A percentile compares a stretch with the other conserved stretches of the same genome.
phyloP scores from a whole-genome alignment of 768 basidiomycete genomes.

The Lactifluus pinguis region DNA sequence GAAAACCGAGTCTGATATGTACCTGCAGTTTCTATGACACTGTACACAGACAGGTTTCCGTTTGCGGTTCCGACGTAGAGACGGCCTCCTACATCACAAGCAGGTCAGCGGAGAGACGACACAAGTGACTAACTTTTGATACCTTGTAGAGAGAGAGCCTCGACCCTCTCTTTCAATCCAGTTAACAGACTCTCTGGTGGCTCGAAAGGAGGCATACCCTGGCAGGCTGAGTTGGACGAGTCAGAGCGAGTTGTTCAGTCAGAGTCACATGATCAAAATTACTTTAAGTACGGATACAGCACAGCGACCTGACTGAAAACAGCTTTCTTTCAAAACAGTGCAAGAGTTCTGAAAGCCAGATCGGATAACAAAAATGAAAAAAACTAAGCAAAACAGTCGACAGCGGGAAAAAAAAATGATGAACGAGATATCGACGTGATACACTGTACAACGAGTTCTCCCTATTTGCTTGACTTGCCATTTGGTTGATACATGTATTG shows the following conservation, averaged over 20 bases:
- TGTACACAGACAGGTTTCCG: conserved; percentile 48
- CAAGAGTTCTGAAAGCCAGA: background rate
- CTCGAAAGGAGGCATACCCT: conserved; percentile 15
- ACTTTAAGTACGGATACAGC: background rate
- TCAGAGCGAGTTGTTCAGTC: background rate
- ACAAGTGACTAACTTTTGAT: background rate
- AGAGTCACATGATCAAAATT: background rate
- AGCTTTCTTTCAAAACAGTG: background rate
- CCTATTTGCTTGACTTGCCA: conserved; percentile 15
- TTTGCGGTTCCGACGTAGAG: conserved; percentile 55
- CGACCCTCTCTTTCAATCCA: conserved; percentile 17
- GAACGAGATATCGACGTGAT: background rate
- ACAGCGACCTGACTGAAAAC: background rate
- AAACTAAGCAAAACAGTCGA: conserved; percentile 2
- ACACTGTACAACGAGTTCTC: background rate
- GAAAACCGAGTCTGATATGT: conserved; percentile 14
- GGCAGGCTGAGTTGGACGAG: no score
- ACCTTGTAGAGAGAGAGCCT: conserved; percentile 16
- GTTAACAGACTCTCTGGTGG: conserved; percentile 8
- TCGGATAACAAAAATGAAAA: background rate
- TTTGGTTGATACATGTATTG: conserved; percentile 19
- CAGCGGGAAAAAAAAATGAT: background rate
- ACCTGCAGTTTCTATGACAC: conserved; percentile 35
- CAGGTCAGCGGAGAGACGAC: background rate
- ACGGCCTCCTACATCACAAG: conserved; percentile 33